A percentile compares a stretch with the other conserved stretches of the same genome.
phyloP scores from a whole-genome alignment of 352 stramenopile species.

The Globisporangium nunn region DNA sequence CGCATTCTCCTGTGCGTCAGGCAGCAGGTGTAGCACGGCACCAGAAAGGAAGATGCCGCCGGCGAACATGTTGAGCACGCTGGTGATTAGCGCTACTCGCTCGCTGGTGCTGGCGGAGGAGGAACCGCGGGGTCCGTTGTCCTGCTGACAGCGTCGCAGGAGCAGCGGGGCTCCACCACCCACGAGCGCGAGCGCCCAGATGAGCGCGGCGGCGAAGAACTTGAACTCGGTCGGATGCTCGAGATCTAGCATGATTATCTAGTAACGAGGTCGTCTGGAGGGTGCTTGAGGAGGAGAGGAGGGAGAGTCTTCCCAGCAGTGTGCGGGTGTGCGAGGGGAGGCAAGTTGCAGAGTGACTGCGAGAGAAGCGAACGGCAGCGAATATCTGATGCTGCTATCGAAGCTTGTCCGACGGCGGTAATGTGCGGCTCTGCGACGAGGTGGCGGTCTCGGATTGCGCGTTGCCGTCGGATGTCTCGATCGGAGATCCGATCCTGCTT shows the following conservation, averaged over 20 bases:
- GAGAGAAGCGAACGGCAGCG: not conserved
- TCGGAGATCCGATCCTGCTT: no score
- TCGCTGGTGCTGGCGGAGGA: not conserved
- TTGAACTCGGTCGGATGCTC: conserved; percentile 57
- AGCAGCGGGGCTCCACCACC: conserved; percentile 51
- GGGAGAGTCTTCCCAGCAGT: not conserved
- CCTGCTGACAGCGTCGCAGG: conserved; percentile 20
- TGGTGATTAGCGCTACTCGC: conserved; percentile 11
- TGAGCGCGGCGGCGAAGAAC: conserved; percentile 38
- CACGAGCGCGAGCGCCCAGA: conserved; percentile 49
- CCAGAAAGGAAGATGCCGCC: conserved; percentile 75
- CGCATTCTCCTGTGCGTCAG: conserved; percentile 61
- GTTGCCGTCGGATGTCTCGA: no score
- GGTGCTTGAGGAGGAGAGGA: not conserved
- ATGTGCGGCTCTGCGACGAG: not conserved
- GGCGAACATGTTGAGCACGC: conserved; percentile 76
- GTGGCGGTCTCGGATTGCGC: not conserved
- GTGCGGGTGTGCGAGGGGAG: not conserved
- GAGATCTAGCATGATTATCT: conserved; percentile 16
- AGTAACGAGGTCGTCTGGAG: not conserved
- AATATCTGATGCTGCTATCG: not conserved
- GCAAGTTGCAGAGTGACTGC: conserved; percentile 5
- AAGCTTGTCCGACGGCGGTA: conserved; percentile 2
- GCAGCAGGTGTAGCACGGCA: conserved; percentile 74
- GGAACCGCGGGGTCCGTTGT: conserved; percentile 25